Conservation (phyloP, 148 eudicot genomes). For the Vaccinium myrtillus region DNA sequence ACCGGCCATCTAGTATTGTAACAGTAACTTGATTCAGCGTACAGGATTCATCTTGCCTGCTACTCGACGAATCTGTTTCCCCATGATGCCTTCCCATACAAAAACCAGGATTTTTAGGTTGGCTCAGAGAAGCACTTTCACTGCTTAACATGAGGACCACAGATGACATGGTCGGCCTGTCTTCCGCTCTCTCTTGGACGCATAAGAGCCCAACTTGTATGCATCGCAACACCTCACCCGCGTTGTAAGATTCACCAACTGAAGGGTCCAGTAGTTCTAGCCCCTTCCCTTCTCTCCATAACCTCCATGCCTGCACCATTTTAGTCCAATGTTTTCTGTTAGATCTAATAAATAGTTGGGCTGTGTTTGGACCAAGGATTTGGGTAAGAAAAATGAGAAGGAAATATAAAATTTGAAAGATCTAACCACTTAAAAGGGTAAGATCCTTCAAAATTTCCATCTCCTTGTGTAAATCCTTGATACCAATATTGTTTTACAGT, state of each 20-base stretch:
- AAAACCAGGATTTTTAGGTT: constrained; percentile 64
- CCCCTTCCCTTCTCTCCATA: constrained; percentile 71
- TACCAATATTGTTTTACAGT: not conserved
- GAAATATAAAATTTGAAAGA: not conserved
- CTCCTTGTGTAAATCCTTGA: not conserved
- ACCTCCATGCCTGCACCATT: constrained; percentile 67
- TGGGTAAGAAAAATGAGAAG: not conserved
- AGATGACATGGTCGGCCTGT: constrained; percentile 75
- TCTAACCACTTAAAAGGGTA: not conserved
- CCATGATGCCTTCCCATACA: constrained; percentile 32
- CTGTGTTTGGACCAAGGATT: not conserved
- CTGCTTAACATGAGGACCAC: constrained; percentile 71
- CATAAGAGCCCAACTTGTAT: constrained; percentile 78
- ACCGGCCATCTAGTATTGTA: constrained; percentile 63
- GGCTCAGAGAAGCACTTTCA: constrained; percentile 48
- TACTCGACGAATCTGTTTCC: constrained; percentile 55
- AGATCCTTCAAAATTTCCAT: not conserved
- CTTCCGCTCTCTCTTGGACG: constrained; percentile 78
- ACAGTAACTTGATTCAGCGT: constrained; percentile 68
- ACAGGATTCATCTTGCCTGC: constrained; percentile 59
- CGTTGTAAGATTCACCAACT: constrained; percentile 30
- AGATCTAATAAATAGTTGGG: not conserved
- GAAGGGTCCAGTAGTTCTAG: constrained; percentile 50
- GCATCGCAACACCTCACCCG: constrained; percentile 59
- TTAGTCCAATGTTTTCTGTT: not conserved